phyloP scores from a whole-genome alignment of 805 yeast genomes.

The Sugiyamaella mastotermitis region DNA sequence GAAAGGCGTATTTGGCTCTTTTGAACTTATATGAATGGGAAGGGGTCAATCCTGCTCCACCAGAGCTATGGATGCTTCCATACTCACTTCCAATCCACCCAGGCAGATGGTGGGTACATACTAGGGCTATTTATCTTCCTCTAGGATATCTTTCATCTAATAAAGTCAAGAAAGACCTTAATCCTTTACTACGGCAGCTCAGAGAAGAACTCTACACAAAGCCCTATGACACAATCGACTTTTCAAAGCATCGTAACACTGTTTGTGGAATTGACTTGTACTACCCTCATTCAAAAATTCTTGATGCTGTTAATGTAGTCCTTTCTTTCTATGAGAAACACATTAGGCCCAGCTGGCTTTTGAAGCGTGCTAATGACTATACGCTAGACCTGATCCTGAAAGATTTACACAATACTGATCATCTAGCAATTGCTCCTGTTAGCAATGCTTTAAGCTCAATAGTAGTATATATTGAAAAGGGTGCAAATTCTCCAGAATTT shows the following conservation, averaged over 20 bases:
- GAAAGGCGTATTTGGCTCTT: slow-evolving; percentile 82
- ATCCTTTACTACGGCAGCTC: slow-evolving; percentile 58
- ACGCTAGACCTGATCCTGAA: slow-evolving; percentile 62
- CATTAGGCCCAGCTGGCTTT: slow-evolving; percentile 72
- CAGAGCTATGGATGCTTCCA: slow-evolving; percentile 88
- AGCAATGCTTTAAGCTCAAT: slow-evolving; percentile 78
- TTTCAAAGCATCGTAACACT: slow-evolving; percentile 63
- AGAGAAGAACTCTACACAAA: slow-evolving; percentile 70
- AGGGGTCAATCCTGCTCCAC: slow-evolving; percentile 98
- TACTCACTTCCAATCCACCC: slow-evolving; percentile 82
- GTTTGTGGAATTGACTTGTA: slow-evolving; percentile 91
- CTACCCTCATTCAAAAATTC: slow-evolving; percentile 76
- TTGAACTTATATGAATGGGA: slow-evolving; percentile 85
- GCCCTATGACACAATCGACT: slow-evolving; percentile 63
- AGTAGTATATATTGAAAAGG: slow-evolving; percentile 66
- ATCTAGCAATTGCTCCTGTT: slow-evolving; percentile 88
- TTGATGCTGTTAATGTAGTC: slow-evolving; percentile 55
- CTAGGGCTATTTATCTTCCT: slow-evolving; percentile 85
- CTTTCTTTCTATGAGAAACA: slow-evolving; percentile 62
- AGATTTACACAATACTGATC: slow-evolving; percentile 73
- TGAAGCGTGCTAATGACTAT: slow-evolving; percentile 42
- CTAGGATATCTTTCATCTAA: slow-evolving; percentile 72
- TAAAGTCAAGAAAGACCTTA: slow-evolving; percentile 49
- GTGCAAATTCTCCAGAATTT: slow-evolving; percentile 58
- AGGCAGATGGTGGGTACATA: slow-evolving; percentile 98